Percentiles rank a stretch among this genome's conserved stretches.
Conservation (phyloP, 345 rosid genomes). For the Pugionium dolabratum region DNA sequence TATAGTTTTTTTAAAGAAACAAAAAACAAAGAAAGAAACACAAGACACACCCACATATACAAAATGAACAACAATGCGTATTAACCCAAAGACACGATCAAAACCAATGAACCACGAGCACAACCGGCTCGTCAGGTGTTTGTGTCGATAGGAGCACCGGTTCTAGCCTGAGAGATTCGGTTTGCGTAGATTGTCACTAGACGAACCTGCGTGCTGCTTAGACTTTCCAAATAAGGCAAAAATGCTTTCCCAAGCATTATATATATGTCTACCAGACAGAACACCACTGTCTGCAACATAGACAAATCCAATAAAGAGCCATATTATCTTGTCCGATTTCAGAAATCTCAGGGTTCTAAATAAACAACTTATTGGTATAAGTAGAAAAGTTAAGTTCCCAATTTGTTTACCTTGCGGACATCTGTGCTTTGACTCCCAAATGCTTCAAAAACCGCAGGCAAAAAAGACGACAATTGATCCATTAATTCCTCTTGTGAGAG, state of each 20-base stretch:
- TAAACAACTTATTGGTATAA: neutral
- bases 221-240: conserved; percentile 89
- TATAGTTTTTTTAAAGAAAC: too few species aligned
- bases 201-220: conserved; percentile 85
- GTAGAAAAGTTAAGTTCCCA: neutral
- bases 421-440: conserved; percentile 97
- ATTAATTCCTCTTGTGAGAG: conserved; percentile 87
- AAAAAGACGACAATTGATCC: conserved; percentile 79
- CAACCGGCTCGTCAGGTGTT: conserved; percentile 23
- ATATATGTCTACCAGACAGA: conserved; percentile 96
- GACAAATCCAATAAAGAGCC: conserved; percentile 6
- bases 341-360: too few species aligned
- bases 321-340: too few species aligned
- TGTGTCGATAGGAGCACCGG: conserved; percentile 62
- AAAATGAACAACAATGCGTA: conserved; percentile 33
- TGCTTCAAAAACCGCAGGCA: conserved; percentile 96
- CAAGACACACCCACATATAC: too few species aligned
- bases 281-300: conserved; percentile 84
- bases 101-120: conserved; percentile 21
- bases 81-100: conserved; percentile 25
- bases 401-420: conserved; percentile 77
- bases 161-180: conserved; percentile 96
- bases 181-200: conserved; percentile 94
- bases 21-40: too few species aligned
- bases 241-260: conserved; percentile 97